Base-by-base conservation (phyloP, 805 yeast genomes). In the Sugiyamaella floridensis region DNA sequence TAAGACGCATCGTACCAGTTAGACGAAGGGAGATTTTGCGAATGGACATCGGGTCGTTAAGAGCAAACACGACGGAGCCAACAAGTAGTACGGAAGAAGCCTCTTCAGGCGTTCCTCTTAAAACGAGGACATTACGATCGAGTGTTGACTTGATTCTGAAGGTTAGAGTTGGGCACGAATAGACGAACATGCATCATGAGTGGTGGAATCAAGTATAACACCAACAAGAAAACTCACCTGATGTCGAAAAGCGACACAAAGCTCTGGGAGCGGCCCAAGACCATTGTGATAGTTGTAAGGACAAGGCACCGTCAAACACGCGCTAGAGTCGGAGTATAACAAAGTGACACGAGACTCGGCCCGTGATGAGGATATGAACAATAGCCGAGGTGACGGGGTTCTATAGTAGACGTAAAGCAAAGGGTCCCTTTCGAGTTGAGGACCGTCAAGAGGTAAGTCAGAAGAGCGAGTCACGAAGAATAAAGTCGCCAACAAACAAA, bases 1-100 rank as follows among this genome's bases (percentile, higher is more conserved):
- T 78, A 47, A 89, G 65, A 48, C 83, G 76, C 51, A 89, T 64
- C 1, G 83, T 82, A 1, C 90, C 88, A 52, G 80, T 78, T 20
- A 93, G 66, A 56, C 82, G 78, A 50, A 93, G 68, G 4, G 80
- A 67, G 56, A 93, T 68, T 58, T 77, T 79, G 63, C 81, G 84
- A 49, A 92, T 76, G 14, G 80, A 69, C 52, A 88, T 70, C 2
- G 96, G 87, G 58, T 92, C 98, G 11, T 76, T 74, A 0, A 87
- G 80, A 0, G 90, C 77, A 22, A 93, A 68, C 1, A 85, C 89
- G 20, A 93, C 82, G 10, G 80, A 81, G 3, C 99, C 99, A 0
- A 85, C 71, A 26, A 93, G 67, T 6, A 85, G 70, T 2, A 81
- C 86, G 1, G 96, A 82, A 0, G 88, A 76, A 0, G 97, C 96